Base-by-base conservation (phyloP, 2,329 filamentous ascomycete genomes). In the Botrytis squamosa region DNA sequence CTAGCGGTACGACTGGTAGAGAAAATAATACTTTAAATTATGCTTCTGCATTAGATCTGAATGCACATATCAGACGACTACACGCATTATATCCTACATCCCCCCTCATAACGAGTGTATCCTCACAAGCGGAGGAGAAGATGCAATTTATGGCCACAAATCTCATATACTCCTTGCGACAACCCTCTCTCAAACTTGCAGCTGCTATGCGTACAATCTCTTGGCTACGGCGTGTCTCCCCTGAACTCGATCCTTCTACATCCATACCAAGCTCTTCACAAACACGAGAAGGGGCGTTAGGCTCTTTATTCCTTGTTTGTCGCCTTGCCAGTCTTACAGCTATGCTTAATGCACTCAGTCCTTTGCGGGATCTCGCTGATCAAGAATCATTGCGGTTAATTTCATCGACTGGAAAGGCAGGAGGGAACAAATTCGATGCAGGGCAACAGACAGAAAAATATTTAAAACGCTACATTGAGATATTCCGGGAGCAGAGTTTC, bases 401-500 rank as follows among this genome's bases (percentile, higher is more conserved):
- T 55, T 36, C 64, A 74, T 74, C 20, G 46, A 44, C n/a, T 66
- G 66, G 33, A 67, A 55, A 73, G 22, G 46, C 71, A 67, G 80
- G 76, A 63, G 77, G 73, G 76, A 78, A 70, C 73, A 81, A 74
- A 75, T 92, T 88, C 88, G 89, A 88, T 3, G 89, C 89, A 1
- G 95, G 95, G 0, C 94, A 97, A 80, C 96, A 98, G 82, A 98
- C 95, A 1, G 96, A 98, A 82, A 89, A 94, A 70, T 99, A 94
- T 79, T 85, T 99, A 62, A 99, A 98, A 82, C 89, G 95, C 66
- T 99, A 97, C 82, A 93, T 99, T 79, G 96, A 99, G 81, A 94
- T 99, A 42, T 98, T 98, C 82, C 92, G 96, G 70, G 96, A 99
- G 83, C 96, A 99, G 83, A 97, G 93, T 81, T 99, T 99, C 82